phyloP scores from a whole-genome alignment of 129 eudicot species.

The Deinandra increscens region DNA sequence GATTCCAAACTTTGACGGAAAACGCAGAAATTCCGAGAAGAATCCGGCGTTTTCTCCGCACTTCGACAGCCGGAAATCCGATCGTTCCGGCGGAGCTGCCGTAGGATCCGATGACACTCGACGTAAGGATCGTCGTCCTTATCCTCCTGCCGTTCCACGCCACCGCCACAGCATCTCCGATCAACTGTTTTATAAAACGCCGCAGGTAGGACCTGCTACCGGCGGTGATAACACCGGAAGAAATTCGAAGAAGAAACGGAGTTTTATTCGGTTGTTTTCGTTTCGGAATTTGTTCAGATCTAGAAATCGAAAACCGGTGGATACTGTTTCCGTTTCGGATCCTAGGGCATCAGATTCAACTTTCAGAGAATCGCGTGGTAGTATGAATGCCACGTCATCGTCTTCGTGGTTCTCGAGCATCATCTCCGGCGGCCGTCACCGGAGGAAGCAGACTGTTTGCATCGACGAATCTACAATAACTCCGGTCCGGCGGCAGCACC shows the following conservation, averaged over 20 bases:
- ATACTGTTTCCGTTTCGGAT: slow-evolving; percentile 27
- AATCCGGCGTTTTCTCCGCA: slow-evolving; percentile 50
- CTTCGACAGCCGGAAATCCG: slow-evolving; percentile 43
- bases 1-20: slow-evolving; percentile 14
- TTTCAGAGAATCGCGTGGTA: slow-evolving; percentile 23
- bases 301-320: slow-evolving; percentile 34
- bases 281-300: slow-evolving; percentile 58
- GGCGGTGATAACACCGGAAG: not conserved
- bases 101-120: not conserved
- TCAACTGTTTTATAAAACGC: slow-evolving; percentile 52
- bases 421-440: slow-evolving; percentile 26
- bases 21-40: slow-evolving; percentile 33
- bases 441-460: slow-evolving; percentile 39
- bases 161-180: slow-evolving; percentile 33
- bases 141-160: slow-evolving; percentile 15
- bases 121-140: slow-evolving; percentile 17
- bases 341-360: slow-evolving; percentile 19
- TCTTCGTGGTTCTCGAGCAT: slow-evolving; percentile 57
- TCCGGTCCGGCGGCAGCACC: slow-evolving; percentile 25
- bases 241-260: slow-evolving; percentile 27
- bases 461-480: slow-evolving; percentile 25
- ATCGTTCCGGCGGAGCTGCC: slow-evolving; percentile 19
- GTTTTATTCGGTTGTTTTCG: slow-evolving; percentile 30
- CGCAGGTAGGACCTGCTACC: slow-evolving; percentile 44
- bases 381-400: slow-evolving; percentile 25